A percentile compares a stretch with the other conserved stretches of the same genome.
phyloP scores from a whole-genome alignment of 306 rosid species.

The Medicago lupulina region DNA sequence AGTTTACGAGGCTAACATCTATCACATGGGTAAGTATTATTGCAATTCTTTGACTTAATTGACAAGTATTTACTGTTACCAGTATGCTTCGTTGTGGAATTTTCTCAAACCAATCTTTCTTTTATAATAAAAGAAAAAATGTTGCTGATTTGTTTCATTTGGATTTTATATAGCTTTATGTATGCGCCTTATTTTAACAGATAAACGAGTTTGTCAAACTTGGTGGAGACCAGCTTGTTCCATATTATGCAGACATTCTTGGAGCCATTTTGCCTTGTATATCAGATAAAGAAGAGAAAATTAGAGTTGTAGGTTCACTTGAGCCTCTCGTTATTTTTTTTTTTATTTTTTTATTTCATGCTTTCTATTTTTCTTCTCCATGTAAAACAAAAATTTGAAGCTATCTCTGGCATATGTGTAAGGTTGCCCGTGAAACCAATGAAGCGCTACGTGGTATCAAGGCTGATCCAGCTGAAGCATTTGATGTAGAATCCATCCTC shows the following conservation, averaged over 20 bases:
- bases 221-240: constrained; percentile 99
- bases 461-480: constrained; percentile 88
- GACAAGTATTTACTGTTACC: constrained; percentile 15
- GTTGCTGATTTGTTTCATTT: constrained; percentile 15
- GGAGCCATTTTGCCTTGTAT: constrained; percentile 98
- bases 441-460: constrained; percentile 87
- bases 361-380: background rate
- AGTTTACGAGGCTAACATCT: constrained; percentile 95
- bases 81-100: constrained; percentile 15
- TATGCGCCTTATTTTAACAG: constrained; percentile 53
- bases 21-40: constrained; percentile 83
- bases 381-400: constrained; percentile 34
- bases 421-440: constrained; percentile 99
- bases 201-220: constrained; percentile 96
- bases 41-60: constrained; percentile 24
- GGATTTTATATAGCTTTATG: constrained; percentile 21
- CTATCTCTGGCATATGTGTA: constrained; percentile 34
- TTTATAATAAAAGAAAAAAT: constrained; percentile 17
- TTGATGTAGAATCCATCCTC: constrained; percentile 87
- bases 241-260: constrained; percentile 92
- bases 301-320: constrained; percentile 81
- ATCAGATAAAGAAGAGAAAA: constrained; percentile 99
- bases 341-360: background rate
- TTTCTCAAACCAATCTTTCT: background rate
- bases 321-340: constrained; percentile 15